Evolutionary conservation across 768 basidiomycete species (phyloP), one percentile per base, ranked within the genome.

Genomic region (Trametes gibbosa): DNA sequence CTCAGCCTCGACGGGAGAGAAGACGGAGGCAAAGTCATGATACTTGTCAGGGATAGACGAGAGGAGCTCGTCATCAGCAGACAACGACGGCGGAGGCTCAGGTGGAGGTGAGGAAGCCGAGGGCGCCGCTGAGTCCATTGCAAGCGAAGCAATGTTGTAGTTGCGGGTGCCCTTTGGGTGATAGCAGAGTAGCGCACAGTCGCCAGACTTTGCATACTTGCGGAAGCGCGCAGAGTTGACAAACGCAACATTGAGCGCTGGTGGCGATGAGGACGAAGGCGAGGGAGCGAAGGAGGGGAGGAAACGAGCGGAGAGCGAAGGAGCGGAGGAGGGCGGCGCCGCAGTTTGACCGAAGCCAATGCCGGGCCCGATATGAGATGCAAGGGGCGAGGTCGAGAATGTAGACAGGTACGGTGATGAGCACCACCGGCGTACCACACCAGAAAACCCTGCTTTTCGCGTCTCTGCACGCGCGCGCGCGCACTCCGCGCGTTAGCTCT

Each of bases 21-120:
- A 76, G 12, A 74, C 68, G 17, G 63, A 66, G 42, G 65, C 59
- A 45, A 64, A 74, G 13, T 70, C 56, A 59, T 54, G 70, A 59
- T 65, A 77, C 46, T 59, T 59, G 14, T 51, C 37, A 0, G 61
- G 56, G 16, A 52, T 24, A 8, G 37, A 32, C 21, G 12, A 14
- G 23, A 58, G 56, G 50, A 19, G 27, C 34, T 52, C 43, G 27
- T 46, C 54, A 17, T 5, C n/a, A 37, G 24, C n/a, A 4, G 40
- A 17, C 19, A n/a, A 42, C 21, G 47, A 48, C 16, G 24, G 27
- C n/a, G 41, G 41, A 7, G 41, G 25, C 17, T 32, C 39, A 29
- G 21, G 41, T 6, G 55, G 34, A 3, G 24, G n/a, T 34, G 51
- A 37, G 43, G 5, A 8, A 16, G 43, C 43, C 5, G 43, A 23